A percentile compares a stretch with the other conserved stretches of the same genome.
phyloP scores from a whole-genome alignment of 1,284 basidiomycete species.

The Leccinum laetum region DNA sequence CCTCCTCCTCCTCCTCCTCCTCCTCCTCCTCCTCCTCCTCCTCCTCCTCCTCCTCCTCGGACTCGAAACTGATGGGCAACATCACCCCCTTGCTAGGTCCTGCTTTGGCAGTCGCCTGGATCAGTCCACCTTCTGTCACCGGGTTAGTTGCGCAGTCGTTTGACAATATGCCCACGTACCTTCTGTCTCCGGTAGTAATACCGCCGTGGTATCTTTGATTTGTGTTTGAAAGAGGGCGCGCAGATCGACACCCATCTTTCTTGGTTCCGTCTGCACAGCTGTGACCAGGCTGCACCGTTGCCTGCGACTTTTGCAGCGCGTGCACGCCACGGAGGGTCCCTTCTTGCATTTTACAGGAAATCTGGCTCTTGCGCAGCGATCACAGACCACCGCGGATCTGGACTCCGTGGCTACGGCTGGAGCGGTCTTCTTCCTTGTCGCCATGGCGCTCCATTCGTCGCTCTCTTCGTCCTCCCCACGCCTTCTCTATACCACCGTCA shows the following conservation, averaged over 20 bases:
- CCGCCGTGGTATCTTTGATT: not conserved
- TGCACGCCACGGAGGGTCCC: not conserved
- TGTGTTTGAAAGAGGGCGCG: not conserved
- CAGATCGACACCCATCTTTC: not conserved
- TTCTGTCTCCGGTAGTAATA: not conserved
- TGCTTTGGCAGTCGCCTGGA: not conserved
- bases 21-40: not conserved
- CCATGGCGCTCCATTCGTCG: not conserved
- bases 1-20: no score
- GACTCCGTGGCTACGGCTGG: not conserved
- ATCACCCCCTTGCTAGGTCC: not conserved
- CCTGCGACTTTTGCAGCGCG: not conserved
- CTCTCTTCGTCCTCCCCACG: not conserved
- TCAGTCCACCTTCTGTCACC: not conserved
- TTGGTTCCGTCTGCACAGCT: not conserved
- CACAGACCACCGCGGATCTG: not conserved
- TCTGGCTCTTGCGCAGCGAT: not conserved
- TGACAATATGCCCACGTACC: not conserved
- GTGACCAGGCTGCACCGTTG: not conserved
- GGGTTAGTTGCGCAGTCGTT: not conserved
- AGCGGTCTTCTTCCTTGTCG: not conserved
- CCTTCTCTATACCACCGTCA: not conserved
- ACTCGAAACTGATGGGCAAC: not conserved
- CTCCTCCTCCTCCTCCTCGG: not conserved
- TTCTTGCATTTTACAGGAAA: not conserved